Evolutionary conservation across 2,329 filamentous ascomycete genomes (phyloP), one percentile per base, ranked within the genome.

Genomic region (Microdochium paspali): DNA sequence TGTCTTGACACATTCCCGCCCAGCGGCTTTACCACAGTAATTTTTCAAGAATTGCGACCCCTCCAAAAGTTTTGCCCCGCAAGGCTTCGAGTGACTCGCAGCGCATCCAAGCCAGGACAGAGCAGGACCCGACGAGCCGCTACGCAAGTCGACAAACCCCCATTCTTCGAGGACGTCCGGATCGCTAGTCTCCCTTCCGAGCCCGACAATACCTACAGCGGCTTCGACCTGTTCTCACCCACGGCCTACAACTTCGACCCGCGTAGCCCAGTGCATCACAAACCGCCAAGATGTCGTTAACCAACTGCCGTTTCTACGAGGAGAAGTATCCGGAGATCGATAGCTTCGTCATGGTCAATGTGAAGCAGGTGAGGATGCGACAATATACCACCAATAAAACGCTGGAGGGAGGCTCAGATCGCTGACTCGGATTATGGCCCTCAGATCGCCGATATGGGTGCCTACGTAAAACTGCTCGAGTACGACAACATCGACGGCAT

Each of bases 401-500:
- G 12, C 18, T 21, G 4, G 12, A 40, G 18, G 10, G 6, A 3
- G 18, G 18, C 6, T 18, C 6, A 18, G 13, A 7, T 21, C 6
- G 35, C 35, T 40, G 18, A 40, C 18, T 5, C 18, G 10, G 18
- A 4, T 18, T 18, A 10, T 15, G n/a, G 25, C 48, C 45, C n/a
- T n/a, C 58, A 93, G 87, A 98, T 98, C 66, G 93, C 93, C 68
- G 94, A 98, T 72, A 98, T 98, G 94, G 93, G 93, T 69, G 93
- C 94, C 61, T 98, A 98, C 69, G 94, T 98, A 64, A 98, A 98
- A 75, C 84, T 98, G 48, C 85, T 98, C 60, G 93, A 98, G 74
- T 98, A 98, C 73, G 93, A 98, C 72, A 96, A 97, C 74, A 98
- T 98, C 63, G 94, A 98, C 67, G 93, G 93, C 81, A 98, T 98